These are phyloP conservation scores for Eutrema japonicum DNA, from an alignment of 345 rosid genomes.

Conservation along the genomic window DNA sequence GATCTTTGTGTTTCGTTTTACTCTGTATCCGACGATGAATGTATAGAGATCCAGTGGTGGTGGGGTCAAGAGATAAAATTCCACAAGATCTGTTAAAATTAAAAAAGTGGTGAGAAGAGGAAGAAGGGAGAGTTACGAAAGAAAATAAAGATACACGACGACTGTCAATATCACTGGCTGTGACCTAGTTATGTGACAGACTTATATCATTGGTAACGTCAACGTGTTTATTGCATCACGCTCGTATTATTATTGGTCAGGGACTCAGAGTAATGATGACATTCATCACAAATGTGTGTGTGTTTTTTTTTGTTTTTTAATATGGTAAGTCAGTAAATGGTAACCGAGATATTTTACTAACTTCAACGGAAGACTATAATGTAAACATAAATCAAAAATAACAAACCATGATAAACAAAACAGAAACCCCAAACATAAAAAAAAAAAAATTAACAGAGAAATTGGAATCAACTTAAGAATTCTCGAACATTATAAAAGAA, in stretches of 20 bases:
- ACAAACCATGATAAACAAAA: background rate
- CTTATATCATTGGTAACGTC: constrained; percentile 17
- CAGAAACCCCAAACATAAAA: background rate
- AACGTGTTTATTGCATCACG: constrained; percentile 32
- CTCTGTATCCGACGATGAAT: constrained; percentile 20
- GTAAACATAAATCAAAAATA: constrained; percentile 2
- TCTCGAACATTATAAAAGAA: background rate
- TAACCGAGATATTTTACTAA: constrained; percentile 12
- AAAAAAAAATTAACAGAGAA: background rate
- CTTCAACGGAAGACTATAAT: constrained; percentile 24
- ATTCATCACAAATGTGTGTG: background rate
- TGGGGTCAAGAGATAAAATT: constrained; percentile 34
- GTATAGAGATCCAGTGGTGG: constrained; percentile 44
- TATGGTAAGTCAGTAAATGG: constrained; percentile 3
- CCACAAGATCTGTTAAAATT: constrained; percentile 38
- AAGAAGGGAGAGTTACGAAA: constrained; percentile 23
- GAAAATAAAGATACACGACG: constrained; percentile 29
- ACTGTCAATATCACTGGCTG: constrained; percentile 32
- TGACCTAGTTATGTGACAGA: constrained; percentile 31
- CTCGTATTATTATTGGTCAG: constrained; percentile 24
- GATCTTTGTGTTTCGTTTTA: constrained; percentile 23
- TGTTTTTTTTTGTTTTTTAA: background rate
- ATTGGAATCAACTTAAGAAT: background rate
- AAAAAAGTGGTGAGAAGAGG: background rate
- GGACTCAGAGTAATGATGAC: background rate